These are phyloP conservation scores for Astrocystis sublimbata DNA, from an alignment of 495 filamentous ascomycete genomes.

Conservation along the genomic window DNA sequence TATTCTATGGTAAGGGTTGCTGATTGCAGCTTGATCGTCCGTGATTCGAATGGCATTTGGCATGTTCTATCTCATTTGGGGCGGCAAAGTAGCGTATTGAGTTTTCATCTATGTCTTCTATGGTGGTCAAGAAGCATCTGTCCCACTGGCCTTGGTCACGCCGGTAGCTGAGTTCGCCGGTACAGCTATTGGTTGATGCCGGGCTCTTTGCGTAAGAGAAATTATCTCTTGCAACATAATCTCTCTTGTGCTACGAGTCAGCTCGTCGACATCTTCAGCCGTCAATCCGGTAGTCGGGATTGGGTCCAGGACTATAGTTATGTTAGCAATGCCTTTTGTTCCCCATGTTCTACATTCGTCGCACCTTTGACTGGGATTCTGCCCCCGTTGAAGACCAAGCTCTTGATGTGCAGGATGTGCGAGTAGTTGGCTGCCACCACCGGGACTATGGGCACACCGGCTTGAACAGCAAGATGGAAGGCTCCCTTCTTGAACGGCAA, in stretches of 20 bases:
- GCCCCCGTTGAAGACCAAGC: constrained; percentile 69
- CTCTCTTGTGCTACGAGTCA: constrained; percentile 69
- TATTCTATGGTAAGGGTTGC: neutral
- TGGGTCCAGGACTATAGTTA: constrained; percentile 68
- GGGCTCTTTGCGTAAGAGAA: constrained; percentile 55
- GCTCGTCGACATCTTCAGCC: constrained; percentile 75
- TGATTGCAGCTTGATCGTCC: neutral
- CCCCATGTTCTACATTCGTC: constrained; percentile 18
- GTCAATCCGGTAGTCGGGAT: constrained; percentile 80
- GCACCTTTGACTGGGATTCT: constrained; percentile 78
- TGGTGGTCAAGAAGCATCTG: constrained; percentile 33
- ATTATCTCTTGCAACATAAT: constrained; percentile 78
- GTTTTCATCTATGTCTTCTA: neutral
- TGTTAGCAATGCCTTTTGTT: constrained; percentile 10
- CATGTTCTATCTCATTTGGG: neutral
- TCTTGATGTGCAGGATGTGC: constrained; percentile 72
- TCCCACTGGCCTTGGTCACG: constrained; percentile 38
- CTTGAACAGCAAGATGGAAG: constrained; percentile 93
- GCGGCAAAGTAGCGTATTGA: neutral
- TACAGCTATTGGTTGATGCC: constrained; percentile 34
- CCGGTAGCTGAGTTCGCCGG: constrained; percentile 27
- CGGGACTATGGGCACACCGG: constrained; percentile 88
- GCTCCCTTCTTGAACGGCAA: constrained; percentile 97
- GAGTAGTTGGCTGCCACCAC: constrained; percentile 86
- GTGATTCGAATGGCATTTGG: neutral